Percentiles rank a stretch among this genome's conserved stretches.
Conservation (phyloP, 2,329 filamentous ascomycete genomes). For the Blumeria hordei region DNA sequence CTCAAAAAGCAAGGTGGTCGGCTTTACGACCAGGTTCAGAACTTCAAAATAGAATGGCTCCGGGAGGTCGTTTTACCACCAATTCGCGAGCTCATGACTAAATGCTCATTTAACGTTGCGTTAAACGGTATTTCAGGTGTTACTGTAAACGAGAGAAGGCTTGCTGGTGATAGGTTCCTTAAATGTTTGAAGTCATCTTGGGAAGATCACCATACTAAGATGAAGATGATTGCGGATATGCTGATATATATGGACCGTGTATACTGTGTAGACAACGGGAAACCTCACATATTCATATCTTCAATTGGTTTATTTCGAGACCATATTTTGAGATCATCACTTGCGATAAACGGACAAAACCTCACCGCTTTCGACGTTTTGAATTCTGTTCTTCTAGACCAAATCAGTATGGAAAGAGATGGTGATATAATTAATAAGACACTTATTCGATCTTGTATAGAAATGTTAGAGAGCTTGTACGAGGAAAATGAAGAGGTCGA, state of each 20-base stretch:
- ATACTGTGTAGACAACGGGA: constrained; percentile 46
- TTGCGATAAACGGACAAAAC: constrained; percentile 19
- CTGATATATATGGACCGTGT: constrained; percentile 94
- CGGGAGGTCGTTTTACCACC: constrained; percentile 43
- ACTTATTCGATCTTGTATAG: constrained; percentile 58
- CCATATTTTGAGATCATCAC: constrained; percentile 43
- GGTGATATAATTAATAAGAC: constrained; percentile 72
- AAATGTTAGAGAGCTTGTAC: constrained; percentile 78
- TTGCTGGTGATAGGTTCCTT: constrained; percentile 64
- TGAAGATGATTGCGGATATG: constrained; percentile 93
- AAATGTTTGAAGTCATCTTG: constrained; percentile 53
- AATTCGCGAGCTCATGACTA: constrained; percentile 47
- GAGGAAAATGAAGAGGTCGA: constrained; percentile 59
- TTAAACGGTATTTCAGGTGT: constrained; percentile 30
- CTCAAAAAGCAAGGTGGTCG: constrained; percentile 63
- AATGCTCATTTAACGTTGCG: constrained; percentile 35
- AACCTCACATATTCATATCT: constrained; percentile 58
- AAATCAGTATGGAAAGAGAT: constrained; percentile 77
- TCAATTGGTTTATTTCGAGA: constrained; percentile 79
- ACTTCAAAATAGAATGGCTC: constrained; percentile 68
- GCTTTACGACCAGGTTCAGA: constrained; percentile 57
- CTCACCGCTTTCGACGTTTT: constrained; percentile 47
- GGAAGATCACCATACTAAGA: constrained; percentile 74
- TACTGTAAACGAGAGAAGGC: constrained; percentile 54
- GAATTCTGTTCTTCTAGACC: constrained; percentile 62